A percentile compares a stretch with the other conserved stretches of the same genome.
Evolutionary conservation across 768 basidiomycete genomes (phyloP).

Genomic region (Podaxis sp.): DNA sequence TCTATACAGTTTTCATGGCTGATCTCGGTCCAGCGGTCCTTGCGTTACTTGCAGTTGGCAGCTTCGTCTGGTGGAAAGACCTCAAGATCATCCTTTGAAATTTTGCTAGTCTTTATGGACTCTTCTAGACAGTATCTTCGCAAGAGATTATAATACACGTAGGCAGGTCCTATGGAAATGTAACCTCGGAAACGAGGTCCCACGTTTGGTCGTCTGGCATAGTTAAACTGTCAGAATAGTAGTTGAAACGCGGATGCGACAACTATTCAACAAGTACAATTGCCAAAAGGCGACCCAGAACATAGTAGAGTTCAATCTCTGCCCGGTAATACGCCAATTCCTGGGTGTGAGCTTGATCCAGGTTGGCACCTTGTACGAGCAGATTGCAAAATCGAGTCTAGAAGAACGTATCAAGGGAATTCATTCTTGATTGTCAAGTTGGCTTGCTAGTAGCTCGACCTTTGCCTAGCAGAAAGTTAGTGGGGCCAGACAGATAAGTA

Average conservation of each 20-base stretch:
- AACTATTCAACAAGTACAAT: neutral
- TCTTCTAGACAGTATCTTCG: neutral
- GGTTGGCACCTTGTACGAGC: conserved; percentile 81
- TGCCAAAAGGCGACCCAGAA: neutral
- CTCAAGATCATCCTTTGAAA: conserved; percentile 43
- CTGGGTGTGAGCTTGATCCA: conserved; percentile 59
- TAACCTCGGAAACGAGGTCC: neutral
- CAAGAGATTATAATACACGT: neutral
- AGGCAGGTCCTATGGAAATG: neutral
- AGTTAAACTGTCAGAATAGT: neutral
- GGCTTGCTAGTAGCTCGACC: conserved; percentile 23
- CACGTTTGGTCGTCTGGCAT: neutral
- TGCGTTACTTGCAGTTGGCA: conserved; percentile 51
- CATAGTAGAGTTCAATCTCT: conserved; percentile 39
- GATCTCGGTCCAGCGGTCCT: conserved; percentile 61
- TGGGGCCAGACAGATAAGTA: neutral
- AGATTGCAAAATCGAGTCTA: conserved; percentile 22
- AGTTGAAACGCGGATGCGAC: neutral
- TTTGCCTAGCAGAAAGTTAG: conserved; percentile 22
- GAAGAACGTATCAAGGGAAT: conserved; percentile 11
- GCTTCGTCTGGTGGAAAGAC: conserved; percentile 63
- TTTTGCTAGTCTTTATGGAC: conserved; percentile 12
- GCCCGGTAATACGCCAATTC: conserved; percentile 77
- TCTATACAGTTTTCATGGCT: conserved; percentile 72
- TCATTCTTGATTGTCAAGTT: conserved; percentile 17